Percentiles rank a stretch among this genome's conserved stretches.
Conservation (phyloP, 148 eudicot genomes). For the Chenopodium suecicum region DNA sequence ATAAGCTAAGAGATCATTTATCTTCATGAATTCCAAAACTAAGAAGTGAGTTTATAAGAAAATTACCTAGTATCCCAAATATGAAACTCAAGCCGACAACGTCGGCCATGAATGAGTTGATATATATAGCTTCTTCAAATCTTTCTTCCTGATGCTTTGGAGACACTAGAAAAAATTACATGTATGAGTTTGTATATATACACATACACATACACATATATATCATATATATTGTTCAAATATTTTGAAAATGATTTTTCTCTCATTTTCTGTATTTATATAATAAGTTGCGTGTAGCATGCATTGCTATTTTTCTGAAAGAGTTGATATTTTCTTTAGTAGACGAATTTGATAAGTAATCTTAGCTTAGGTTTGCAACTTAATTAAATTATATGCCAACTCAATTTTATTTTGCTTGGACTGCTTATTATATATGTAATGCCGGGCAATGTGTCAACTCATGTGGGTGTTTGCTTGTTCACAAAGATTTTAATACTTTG, state of each 20-base stretch:
- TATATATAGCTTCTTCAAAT: neutral
- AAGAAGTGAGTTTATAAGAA: neutral
- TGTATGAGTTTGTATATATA: neutral
- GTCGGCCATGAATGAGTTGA: conserved; percentile 36
- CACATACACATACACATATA: neutral
- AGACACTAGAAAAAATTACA: neutral
- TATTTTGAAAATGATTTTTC: neutral
- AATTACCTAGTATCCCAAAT: conserved; percentile 41
- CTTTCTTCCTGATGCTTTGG: conserved; percentile 13
- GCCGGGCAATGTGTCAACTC: neutral
- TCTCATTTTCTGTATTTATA: neutral
- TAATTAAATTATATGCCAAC: neutral
- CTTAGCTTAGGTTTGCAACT: neutral
- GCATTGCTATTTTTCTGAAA: neutral
- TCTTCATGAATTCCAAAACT: neutral
- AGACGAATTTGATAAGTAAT: neutral
- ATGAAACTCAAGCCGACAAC: conserved; percentile 33
- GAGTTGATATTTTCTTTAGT: neutral
- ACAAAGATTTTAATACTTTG: neutral
- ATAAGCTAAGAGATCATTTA: neutral
- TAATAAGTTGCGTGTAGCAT: neutral
- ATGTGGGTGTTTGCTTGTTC: conserved; percentile 1
- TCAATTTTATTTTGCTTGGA: neutral
- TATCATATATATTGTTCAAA: neutral
- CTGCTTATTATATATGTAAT: neutral